A percentile compares a stretch with the other conserved stretches of the same genome.
phyloP scores from a whole-genome alignment of 176 grass and related monocot species.

The Ensete ventricosum region DNA sequence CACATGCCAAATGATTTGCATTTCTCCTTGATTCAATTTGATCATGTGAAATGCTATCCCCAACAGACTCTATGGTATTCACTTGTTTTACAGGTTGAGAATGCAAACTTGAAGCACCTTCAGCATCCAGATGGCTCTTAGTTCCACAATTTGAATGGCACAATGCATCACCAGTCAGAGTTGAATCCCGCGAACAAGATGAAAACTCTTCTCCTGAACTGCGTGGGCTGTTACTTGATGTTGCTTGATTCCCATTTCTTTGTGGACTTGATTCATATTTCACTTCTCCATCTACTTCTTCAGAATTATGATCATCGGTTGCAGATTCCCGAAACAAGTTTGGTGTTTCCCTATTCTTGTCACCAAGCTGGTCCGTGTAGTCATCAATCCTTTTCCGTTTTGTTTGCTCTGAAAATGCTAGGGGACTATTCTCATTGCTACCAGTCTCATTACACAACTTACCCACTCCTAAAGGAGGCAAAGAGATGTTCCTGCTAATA shows the following conservation, averaged over 20 bases:
- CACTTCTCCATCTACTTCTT: constrained; percentile 17
- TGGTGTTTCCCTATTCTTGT: constrained; percentile 19
- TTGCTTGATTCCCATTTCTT: not conserved
- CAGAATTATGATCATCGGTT: not conserved
- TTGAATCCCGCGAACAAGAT: constrained; percentile 10
- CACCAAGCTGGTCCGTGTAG: constrained; percentile 10
- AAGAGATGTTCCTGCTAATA: constrained; percentile 47
- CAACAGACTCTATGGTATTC: not conserved
- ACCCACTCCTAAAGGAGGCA: constrained; percentile 38
- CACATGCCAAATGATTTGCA: not conserved
- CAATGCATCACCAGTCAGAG: constrained; percentile 1
- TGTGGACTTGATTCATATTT: constrained; percentile 13
- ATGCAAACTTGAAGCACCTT: not conserved
- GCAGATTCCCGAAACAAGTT: constrained; percentile 1
- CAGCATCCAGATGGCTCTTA: not conserved
- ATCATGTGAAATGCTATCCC: constrained; percentile 1
- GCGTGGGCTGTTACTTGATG: not conserved
- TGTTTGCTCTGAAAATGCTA: constrained; percentile 7
- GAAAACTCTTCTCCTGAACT: constrained; percentile 24
- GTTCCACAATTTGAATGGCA: constrained; percentile 5
- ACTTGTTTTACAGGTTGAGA: not conserved
- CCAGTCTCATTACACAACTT: constrained; percentile 33
- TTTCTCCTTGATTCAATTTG: constrained; percentile 21
- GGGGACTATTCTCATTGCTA: constrained; percentile 21
- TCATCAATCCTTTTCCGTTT: constrained; percentile 25